phyloP scores from a whole-genome alignment of 1,284 basidiomycete species.

The Microbotryum intermedium region DNA sequence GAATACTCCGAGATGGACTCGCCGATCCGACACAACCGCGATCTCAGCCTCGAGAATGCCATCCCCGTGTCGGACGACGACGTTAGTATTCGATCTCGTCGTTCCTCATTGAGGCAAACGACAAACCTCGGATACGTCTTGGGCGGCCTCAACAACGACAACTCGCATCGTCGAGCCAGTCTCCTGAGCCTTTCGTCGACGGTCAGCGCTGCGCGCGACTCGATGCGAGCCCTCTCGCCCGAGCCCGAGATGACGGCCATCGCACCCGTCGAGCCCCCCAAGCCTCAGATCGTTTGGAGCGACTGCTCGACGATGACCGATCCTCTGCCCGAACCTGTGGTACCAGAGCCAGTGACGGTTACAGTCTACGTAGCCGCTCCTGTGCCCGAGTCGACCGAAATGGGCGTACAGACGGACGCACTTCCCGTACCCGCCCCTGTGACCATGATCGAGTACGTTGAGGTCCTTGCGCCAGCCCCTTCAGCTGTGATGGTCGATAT shows the following conservation, averaged over 20 bases:
- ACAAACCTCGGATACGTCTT: constrained; percentile 19
- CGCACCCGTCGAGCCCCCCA: not conserved
- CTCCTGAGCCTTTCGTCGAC: constrained; percentile 18
- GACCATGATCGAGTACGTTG: constrained; percentile 37
- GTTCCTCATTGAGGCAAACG: not conserved
- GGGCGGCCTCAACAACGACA: not conserved
- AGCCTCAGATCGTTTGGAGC: constrained; percentile 17
- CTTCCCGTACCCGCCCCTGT: constrained; percentile 14
- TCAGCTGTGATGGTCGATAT: constrained; percentile 6
- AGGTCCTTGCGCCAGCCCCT: not conserved
- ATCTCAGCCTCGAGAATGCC: constrained; percentile 46
- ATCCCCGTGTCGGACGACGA: constrained; percentile 37
- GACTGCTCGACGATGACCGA: constrained; percentile 26
- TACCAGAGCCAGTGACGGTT: constrained; percentile 29
- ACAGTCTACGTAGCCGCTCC: constrained; percentile 37
- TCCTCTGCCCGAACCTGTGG: constrained; percentile 47
- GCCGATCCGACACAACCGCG: not conserved
- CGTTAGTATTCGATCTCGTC: not conserved
- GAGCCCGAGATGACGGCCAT: constrained; percentile 1
- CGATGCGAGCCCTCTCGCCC: not conserved
- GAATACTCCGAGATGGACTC: constrained; percentile 13
- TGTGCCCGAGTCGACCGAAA: not conserved
- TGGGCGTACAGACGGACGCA: constrained; percentile 25
- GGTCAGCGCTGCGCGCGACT: constrained; percentile 1
- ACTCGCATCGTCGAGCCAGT: constrained; percentile 6